Percentiles rank a stretch among this genome's conserved stretches.
Evolutionary conservation across 2,329 filamentous ascomycete species (phyloP).

Genomic region (Fusarium gaditjirri): DNA sequence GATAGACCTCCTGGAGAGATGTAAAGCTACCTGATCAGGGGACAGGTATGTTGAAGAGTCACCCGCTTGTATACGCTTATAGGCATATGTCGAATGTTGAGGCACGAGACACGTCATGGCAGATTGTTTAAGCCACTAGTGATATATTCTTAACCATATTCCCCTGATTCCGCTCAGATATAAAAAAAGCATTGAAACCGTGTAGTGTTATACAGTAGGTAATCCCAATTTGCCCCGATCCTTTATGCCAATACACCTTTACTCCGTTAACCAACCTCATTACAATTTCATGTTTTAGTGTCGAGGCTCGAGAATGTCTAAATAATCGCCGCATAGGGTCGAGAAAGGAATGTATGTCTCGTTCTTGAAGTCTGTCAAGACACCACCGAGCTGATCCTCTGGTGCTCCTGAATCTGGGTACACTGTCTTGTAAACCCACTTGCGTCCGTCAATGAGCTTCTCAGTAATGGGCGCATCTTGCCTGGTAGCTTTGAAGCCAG

Average conservation of each 20-base stretch:
- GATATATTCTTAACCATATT: not conserved
- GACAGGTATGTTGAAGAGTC: not conserved
- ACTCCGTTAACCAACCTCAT: conserved; percentile 14
- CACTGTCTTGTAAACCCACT: conserved; percentile 41
- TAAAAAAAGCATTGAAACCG: not conserved
- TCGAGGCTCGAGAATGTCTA: conserved; percentile 6
- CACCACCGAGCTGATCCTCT: conserved; percentile 31
- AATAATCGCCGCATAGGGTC: conserved; percentile 9
- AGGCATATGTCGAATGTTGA: not conserved
- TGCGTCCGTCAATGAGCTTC: conserved; percentile 47
- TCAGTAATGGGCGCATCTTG: conserved; percentile 39
- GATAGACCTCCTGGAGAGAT: not conserved
- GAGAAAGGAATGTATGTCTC: conserved; percentile 27
- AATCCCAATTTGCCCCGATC: not conserved
- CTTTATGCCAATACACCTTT: conserved; percentile 6
- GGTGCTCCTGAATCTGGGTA: conserved; percentile 11
- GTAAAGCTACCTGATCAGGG: not conserved
- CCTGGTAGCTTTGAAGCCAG: conserved; percentile 42
- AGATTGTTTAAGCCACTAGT: not conserved
- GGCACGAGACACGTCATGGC: not conserved
- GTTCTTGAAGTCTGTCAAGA: conserved; percentile 33
- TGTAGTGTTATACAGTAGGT: not conserved
- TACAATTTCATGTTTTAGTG: not conserved
- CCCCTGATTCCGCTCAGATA: not conserved
- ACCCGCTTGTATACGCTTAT: not conserved